Evolutionary conservation across 176 grass and related monocot genomes (phyloP), one percentile per base, ranked within the genome.

Genomic region (Themeda triandra): DNA sequence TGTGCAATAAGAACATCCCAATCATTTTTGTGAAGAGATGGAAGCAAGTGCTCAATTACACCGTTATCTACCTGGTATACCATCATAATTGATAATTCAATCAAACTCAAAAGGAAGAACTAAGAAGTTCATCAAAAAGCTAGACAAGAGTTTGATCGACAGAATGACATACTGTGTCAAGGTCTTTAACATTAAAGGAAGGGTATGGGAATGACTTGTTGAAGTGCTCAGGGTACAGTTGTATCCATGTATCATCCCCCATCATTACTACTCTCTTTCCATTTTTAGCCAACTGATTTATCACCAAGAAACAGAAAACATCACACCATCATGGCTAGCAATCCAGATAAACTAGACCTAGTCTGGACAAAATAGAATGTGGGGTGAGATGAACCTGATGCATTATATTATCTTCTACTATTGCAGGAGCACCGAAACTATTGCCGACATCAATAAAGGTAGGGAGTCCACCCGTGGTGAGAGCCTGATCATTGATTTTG

Each of bases 151-250:
- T 51, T 27, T 81, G 69, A 41, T 76, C 23, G 77, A 73, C 59
- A 40, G 78, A 35, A 69, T 75, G 40, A 40, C 76, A 79, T 93
- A 98, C 96, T 42, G 96, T 98, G 44, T 95, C 87, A 75, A 98
- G 96, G 88, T 98, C 96, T 93, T 98, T 98, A 78, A 98, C 96
- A 69, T 98, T 93, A 90, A 98, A 98, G 75, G 96, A 98, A 78
- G 96, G 96, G 68, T 95, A 98, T 1, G 96, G 96, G 81, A 93
- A 95, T 68, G 91, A 98, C 66, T 88, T 86, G 68, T 95, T 83
- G 90, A 98, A 98, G 69, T 98, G 96, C 44, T 98, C 85, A 75
- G 96, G 96, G 86, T 93, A 98, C 74, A 98, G 79, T 19, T 98
- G 92, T 82, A 91, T 88, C 96, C 93, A 98, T 36, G 96, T 98